Percentiles rank a stretch among this genome's conserved stretches.
Conservation (phyloP, 306 rosid species). For the Prinsepia uniflora region DNA sequence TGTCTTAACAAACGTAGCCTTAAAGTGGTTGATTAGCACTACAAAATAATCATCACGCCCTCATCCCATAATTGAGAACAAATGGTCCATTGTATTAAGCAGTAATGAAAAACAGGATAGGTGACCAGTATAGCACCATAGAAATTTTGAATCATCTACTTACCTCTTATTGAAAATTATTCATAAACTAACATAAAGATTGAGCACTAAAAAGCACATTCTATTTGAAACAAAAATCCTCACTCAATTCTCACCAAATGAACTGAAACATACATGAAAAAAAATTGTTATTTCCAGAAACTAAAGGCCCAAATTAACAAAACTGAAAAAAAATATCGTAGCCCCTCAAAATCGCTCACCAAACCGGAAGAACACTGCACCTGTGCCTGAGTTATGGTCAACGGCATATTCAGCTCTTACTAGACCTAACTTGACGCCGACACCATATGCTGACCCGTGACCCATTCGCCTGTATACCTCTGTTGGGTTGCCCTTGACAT, state of each 20-base stretch:
- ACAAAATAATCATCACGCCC: too few relatives aligned
- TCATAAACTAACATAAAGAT: not conserved
- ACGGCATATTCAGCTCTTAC: constrained; percentile 92
- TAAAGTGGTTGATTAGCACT: too few relatives aligned
- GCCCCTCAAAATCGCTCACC: constrained; percentile 84
- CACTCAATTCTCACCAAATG: constrained; percentile 26
- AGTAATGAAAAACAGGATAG: too few relatives aligned
- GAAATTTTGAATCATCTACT: not conserved
- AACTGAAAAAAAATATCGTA: constrained; percentile 5
- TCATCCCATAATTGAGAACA: too few relatives aligned
- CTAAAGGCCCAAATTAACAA: constrained; percentile 28
- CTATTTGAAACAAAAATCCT: constrained; percentile 1
- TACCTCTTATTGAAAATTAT: not conserved
- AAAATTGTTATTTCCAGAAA: constrained; percentile 18
- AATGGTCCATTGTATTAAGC: too few relatives aligned
- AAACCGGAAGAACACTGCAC: constrained; percentile 88
- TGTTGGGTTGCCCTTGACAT: constrained; percentile 88
- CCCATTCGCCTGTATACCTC: constrained; percentile 92
- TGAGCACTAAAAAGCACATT: not conserved
- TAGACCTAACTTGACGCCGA: constrained; percentile 76
- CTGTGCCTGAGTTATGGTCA: constrained; percentile 90
- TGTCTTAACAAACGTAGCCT: too few relatives aligned
- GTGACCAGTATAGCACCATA: not conserved
- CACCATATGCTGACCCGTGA: constrained; percentile 82
- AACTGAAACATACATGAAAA: not conserved